Conservation (phyloP, 2,329 filamentous ascomycete genomes). For the Dactylonectria macrodidyma region DNA sequence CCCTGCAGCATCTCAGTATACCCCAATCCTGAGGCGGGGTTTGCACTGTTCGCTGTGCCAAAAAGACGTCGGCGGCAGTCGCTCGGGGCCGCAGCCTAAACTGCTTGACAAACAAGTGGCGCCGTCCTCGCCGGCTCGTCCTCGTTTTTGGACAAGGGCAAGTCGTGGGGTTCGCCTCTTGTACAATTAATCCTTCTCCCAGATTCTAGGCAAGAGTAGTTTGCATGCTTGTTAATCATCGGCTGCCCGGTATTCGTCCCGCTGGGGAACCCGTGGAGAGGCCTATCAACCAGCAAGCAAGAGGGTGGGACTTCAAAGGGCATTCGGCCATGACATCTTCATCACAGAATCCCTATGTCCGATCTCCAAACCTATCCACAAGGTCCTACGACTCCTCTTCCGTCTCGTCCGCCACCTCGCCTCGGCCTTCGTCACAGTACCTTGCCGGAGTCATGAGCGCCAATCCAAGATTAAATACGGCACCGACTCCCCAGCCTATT, state of each 20-base stretch:
- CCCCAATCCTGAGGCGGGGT: slow-evolving; percentile 33
- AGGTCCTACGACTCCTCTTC: slow-evolving; percentile 76
- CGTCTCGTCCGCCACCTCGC: slow-evolving; percentile 74
- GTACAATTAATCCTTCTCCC: slow-evolving; percentile 39
- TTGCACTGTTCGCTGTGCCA: slow-evolving; percentile 34
- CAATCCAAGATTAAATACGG: slow-evolving; percentile 64
- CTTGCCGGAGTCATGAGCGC: slow-evolving; percentile 67
- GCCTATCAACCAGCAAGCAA: slow-evolving; percentile 31
- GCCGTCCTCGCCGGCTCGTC: slow-evolving; percentile 32
- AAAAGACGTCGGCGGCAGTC: slow-evolving; percentile 36
- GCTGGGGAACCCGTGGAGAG: slow-evolving; percentile 39
- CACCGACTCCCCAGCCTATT: slow-evolving; percentile 66
- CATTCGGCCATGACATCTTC: slow-evolving; percentile 63
- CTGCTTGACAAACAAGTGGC: slow-evolving; percentile 42
- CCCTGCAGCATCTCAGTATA: slow-evolving; percentile 39
- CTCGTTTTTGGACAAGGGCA: slow-evolving; percentile 29
- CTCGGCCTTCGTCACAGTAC: slow-evolving; percentile 68
- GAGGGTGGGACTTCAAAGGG: slow-evolving; percentile 36
- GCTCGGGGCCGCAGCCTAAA: slow-evolving; percentile 33
- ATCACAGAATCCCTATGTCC: slow-evolving; percentile 70
- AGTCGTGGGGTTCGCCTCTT: slow-evolving; percentile 31
- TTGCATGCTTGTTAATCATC: slow-evolving; percentile 46
- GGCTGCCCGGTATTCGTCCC: slow-evolving; percentile 36
- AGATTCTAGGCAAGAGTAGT: slow-evolving; percentile 39
- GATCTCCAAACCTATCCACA: slow-evolving; percentile 73